phyloP scores from a whole-genome alignment of 2,329 filamentous ascomycete species.

The Fusarium nelsonii region DNA sequence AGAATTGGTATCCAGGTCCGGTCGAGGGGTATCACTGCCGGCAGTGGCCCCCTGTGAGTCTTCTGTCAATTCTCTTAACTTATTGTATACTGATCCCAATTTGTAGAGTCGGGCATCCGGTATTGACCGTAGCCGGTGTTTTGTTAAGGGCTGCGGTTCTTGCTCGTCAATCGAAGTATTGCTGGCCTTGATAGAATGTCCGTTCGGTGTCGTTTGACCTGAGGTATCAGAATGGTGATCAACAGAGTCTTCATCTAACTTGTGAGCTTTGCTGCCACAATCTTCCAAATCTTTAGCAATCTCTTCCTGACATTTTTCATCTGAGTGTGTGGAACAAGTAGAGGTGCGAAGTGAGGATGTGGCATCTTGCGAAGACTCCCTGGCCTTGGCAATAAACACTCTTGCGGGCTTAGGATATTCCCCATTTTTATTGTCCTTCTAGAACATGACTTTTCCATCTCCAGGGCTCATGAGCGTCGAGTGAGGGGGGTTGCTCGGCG shows the following conservation, averaged over 20 bases:
- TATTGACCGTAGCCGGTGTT: conserved; percentile 20
- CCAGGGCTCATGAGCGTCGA: conserved; percentile 31
- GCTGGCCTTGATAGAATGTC: not conserved
- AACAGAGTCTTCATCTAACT: not conserved
- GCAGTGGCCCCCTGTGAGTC: conserved; percentile 39
- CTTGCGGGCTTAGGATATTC: conserved; percentile 15
- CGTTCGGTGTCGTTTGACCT: not conserved
- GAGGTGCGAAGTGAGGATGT: not conserved
- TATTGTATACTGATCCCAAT: conserved; percentile 15
- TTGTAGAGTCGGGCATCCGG: conserved; percentile 30
- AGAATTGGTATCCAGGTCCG: conserved; percentile 15
- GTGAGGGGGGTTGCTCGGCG: conserved; percentile 2
- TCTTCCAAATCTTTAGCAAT: not conserved
- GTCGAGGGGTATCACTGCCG: conserved; percentile 23
- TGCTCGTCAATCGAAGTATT: not conserved
- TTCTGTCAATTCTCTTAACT: conserved; percentile 3
- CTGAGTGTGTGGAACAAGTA: not conserved
- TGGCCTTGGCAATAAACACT: not conserved
- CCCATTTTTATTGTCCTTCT: conserved; percentile 24
- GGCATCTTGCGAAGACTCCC: not conserved
- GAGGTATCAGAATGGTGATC: not conserved
- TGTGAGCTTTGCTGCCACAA: not conserved
- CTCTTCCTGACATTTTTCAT: not conserved
- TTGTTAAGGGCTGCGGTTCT: conserved; percentile 29
- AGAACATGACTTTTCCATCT: conserved; percentile 19